A percentile compares a stretch with the other conserved stretches of the same genome.
These are phyloP conservation scores for Lactifluus subvellereus DNA, from an alignment of 768 basidiomycete species.

Conservation along the genomic window DNA sequence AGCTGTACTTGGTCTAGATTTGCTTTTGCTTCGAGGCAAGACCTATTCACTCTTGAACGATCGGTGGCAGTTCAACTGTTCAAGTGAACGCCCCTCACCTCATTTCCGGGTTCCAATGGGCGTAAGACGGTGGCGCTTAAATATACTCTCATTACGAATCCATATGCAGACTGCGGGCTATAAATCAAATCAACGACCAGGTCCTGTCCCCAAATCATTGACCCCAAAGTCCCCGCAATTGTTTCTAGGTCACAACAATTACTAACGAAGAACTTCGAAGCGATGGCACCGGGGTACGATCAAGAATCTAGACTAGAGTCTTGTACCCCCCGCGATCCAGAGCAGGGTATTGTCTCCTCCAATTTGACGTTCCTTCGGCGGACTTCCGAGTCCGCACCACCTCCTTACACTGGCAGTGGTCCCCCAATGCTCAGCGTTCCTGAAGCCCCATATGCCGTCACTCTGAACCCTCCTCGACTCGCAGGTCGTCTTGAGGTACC, in stretches of 20 bases:
- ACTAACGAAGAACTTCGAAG: neutral
- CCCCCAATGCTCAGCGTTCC: neutral
- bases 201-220: too few species aligned
- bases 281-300: neutral
- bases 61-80: too few species aligned
- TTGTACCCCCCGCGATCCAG: neutral
- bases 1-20: too few species aligned
- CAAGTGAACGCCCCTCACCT: neutral
- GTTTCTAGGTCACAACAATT: too few species aligned
- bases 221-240: neutral
- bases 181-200: neutral
- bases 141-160: neutral
- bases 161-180: neutral
- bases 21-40: too few species aligned
- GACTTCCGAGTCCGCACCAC: neutral
- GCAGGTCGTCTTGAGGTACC: neutral
- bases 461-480: neutral
- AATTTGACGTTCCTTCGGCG: neutral
- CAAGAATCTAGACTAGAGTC: neutral
- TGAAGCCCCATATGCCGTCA: neutral
- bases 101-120: neutral
- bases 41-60: too few species aligned
- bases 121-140: constrained; percentile 1
- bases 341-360: neutral
- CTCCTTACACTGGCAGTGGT: neutral